phyloP scores from a whole-genome alignment of 2,329 filamentous ascomycete species.

The Dothidotthia symphoricarpi region DNA sequence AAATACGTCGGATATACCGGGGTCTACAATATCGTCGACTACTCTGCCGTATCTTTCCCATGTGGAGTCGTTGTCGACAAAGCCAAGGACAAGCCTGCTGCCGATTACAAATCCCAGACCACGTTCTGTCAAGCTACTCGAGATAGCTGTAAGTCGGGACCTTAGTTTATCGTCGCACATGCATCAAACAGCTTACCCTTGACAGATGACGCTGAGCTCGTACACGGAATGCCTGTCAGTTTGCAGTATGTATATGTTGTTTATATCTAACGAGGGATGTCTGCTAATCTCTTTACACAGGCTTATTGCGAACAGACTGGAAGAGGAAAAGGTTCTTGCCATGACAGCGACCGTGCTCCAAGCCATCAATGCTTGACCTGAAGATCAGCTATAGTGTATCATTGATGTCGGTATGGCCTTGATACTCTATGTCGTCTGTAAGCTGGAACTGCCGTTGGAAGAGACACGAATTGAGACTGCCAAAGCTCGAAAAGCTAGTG shows the following conservation, averaged over 20 bases:
- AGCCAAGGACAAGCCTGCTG: slow-evolving; percentile 33
- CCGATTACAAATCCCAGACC: slow-evolving; percentile 31
- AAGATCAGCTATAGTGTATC: too few relatives aligned
- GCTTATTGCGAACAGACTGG: slow-evolving; percentile 42
- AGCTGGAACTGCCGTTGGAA: too few relatives aligned
- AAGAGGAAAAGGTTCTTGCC: slow-evolving; percentile 46
- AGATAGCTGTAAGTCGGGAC: slow-evolving; percentile 45
- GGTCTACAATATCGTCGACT: slow-evolving; percentile 52
- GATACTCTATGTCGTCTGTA: too few relatives aligned
- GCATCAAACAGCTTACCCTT: slow-evolving; percentile 1
- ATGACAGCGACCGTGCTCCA: slow-evolving; percentile 41
- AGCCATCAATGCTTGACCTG: slow-evolving; percentile 14
- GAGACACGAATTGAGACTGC: too few relatives aligned
- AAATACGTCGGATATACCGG: slow-evolving; percentile 48
- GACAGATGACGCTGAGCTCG: slow-evolving; percentile 38
- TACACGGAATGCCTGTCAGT: slow-evolving; percentile 48
- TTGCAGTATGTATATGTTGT: slow-evolving; percentile 32
- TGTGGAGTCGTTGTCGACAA: slow-evolving; percentile 43
- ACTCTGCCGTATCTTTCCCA: slow-evolving; percentile 48
- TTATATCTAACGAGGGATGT: neutral
- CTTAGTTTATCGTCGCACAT: too few relatives aligned
- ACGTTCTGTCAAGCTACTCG: slow-evolving; percentile 43
- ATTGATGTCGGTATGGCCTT: too few relatives aligned
- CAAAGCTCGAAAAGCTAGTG: too few relatives aligned
- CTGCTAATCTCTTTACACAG: slow-evolving; percentile 9